Percentiles rank a stretch among this genome's conserved stretches.
These are phyloP conservation scores for Lactarius pseudohatsudake DNA, from an alignment of 768 basidiomycete genomes.

Conservation along the genomic window DNA sequence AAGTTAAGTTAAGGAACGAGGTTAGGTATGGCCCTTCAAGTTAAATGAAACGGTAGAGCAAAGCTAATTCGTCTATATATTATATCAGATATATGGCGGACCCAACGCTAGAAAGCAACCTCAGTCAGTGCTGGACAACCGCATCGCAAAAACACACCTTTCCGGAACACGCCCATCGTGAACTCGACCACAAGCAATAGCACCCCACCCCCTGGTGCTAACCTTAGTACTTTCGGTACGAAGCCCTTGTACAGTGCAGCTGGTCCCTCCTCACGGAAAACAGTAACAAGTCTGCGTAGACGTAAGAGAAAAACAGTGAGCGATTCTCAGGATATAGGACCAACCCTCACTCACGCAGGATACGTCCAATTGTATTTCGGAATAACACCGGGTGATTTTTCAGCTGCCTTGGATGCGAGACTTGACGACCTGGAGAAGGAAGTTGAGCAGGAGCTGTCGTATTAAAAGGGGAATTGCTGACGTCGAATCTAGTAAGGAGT, in stretches of 20 bases:
- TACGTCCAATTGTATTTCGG: conserved; percentile 97
- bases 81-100: conserved; percentile 20
- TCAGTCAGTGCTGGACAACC: background rate
- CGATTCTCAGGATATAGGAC: conserved; percentile 3
- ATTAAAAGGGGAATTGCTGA: conserved; percentile 26
- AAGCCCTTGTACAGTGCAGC: conserved; percentile 93
- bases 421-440: conserved; percentile 75
- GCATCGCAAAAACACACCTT: conserved; percentile 43
- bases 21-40: background rate
- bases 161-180: conserved; percentile 73
- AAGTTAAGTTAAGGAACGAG: background rate
- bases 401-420: conserved; percentile 87
- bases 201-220: conserved; percentile 95
- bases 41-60: background rate
- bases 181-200: conserved; percentile 92
- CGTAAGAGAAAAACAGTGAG: background rate
- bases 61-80: background rate
- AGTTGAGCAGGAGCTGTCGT: background rate
- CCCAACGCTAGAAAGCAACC: conserved; percentile 12
- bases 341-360: conserved; percentile 53
- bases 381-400: conserved; percentile 48
- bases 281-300: conserved; percentile 57
- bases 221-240: conserved; percentile 88
- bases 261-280: conserved; percentile 84
- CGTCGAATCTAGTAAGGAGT: conserved; percentile 45